phyloP scores from a whole-genome alignment of 192 early-diverging fungal genomes.

The Neocallimastix lanati region DNA sequence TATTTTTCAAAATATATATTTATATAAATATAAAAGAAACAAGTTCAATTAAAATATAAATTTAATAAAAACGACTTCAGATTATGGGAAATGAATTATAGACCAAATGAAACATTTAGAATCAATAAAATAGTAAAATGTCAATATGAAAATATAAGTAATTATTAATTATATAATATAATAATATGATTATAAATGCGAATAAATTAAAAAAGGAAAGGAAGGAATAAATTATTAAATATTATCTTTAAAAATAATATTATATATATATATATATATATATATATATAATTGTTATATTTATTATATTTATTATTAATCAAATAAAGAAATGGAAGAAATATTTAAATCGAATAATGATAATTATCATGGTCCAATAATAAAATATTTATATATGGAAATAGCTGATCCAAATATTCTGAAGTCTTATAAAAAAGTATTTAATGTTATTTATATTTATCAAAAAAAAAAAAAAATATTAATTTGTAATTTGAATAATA shows the following conservation, averaged over 20 bases:
- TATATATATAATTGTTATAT: too few species aligned
- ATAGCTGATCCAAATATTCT: not conserved
- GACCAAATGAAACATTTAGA: not conserved
- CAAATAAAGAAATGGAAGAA: not conserved
- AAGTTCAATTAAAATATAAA: not conserved
- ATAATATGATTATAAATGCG: too few species aligned
- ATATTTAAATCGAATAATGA: not conserved
- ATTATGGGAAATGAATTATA: not conserved
- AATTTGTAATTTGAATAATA: too few species aligned
- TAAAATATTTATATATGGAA: not conserved
- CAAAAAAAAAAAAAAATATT: too few species aligned
- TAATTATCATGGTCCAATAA: not conserved
- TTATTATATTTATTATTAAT: not conserved
- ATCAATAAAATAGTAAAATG: not conserved
- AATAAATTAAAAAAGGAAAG: too few species aligned
- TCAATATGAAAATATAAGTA: not conserved
- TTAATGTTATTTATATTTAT: too few species aligned
- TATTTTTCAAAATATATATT: too few species aligned
- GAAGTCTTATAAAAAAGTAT: not conserved
- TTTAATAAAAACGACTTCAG: not conserved
- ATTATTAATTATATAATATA: not conserved
- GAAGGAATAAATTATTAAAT: too few species aligned
- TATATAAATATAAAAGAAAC: too few species aligned
- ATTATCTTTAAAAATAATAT: too few species aligned
- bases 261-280: too few species aligned